Conservation (phyloP, 371 early-diverging fungal species). For the Zychaea mexicana region DNA sequence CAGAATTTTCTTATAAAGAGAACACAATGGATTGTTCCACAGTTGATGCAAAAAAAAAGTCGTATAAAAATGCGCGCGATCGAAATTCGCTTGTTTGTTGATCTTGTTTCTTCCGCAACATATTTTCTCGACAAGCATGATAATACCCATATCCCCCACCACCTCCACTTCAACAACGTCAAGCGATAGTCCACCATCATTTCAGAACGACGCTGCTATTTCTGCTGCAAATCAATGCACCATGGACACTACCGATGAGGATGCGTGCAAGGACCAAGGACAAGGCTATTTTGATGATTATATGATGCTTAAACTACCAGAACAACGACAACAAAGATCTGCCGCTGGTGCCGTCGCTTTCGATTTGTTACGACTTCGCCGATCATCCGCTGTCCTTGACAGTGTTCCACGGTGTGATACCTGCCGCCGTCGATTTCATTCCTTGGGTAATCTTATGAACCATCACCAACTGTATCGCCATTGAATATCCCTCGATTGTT, state of each 20-base stretch:
- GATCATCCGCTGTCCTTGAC: not conserved
- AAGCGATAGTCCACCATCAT: no score
- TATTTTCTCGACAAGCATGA: no score
- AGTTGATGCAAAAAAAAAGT: not conserved
- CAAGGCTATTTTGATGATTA: not conserved
- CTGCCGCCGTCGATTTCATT: slow-evolving; percentile 18
- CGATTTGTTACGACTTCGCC: not conserved
- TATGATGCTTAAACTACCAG: not conserved
- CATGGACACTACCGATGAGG: no score
- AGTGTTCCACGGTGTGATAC: slow-evolving; percentile 8
- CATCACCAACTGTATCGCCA: slow-evolving; percentile 19
- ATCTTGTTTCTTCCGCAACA: not conserved
- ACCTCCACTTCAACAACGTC: no score
- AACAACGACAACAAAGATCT: not conserved
- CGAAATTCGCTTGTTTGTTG: not conserved
- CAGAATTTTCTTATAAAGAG: not conserved
- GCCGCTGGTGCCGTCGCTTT: not conserved
- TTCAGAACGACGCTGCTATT: no score
- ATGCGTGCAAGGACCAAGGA: no score
- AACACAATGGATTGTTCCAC: not conserved
- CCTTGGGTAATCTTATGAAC: slow-evolving; percentile 13
- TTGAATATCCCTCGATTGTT: not conserved
- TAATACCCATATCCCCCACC: no score
- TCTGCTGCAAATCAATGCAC: no score
- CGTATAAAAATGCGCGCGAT: not conserved